Conservation (phyloP, 2,329 filamentous ascomycete species). For the Polytolypa hystricis region DNA sequence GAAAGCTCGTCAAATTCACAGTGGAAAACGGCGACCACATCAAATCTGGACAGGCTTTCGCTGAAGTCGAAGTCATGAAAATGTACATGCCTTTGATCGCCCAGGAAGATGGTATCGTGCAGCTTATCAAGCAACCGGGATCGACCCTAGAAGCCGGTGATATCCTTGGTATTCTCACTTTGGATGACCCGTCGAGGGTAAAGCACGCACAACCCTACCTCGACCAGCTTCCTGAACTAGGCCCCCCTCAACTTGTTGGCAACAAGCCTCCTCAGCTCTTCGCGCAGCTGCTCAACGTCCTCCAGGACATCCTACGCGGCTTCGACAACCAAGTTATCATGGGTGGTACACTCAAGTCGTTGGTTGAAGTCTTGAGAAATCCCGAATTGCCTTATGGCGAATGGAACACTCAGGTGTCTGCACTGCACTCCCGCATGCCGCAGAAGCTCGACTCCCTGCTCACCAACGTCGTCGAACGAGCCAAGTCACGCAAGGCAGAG, state of each 20-base stretch:
- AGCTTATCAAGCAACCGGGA: conserved; percentile 97
- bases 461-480: conserved; percentile 73
- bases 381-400: conserved; percentile 90
- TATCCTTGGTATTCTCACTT: conserved; percentile 89
- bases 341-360: conserved; percentile 70
- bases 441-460: conserved; percentile 79
- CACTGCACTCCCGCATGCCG: conserved; percentile 94
- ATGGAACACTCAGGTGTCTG: conserved; percentile 91
- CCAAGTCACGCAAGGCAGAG: conserved; percentile 65
- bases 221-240: conserved; percentile 77
- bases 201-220: conserved; percentile 94
- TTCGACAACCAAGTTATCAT: conserved; percentile 98
- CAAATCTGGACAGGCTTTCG: conserved; percentile 81
- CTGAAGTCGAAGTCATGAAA: conserved; percentile 99
- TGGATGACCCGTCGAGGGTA: conserved; percentile 91
- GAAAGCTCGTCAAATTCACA: conserved; percentile 96
- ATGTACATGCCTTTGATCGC: conserved; percentile 99
- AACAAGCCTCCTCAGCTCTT: conserved; percentile 88
- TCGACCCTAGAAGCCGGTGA: conserved; percentile 96
- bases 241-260: conserved; percentile 75
- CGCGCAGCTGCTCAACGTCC: conserved; percentile 60
- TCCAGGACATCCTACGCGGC: conserved; percentile 79
- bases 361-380: conserved; percentile 82
- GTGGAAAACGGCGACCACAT: conserved; percentile 93
- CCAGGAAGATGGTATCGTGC: conserved; percentile 89